A percentile compares a stretch with the other conserved stretches of the same genome.
Conservation (phyloP, 1,139 yeast species). For the Kluyveromyces sp. region DNA sequence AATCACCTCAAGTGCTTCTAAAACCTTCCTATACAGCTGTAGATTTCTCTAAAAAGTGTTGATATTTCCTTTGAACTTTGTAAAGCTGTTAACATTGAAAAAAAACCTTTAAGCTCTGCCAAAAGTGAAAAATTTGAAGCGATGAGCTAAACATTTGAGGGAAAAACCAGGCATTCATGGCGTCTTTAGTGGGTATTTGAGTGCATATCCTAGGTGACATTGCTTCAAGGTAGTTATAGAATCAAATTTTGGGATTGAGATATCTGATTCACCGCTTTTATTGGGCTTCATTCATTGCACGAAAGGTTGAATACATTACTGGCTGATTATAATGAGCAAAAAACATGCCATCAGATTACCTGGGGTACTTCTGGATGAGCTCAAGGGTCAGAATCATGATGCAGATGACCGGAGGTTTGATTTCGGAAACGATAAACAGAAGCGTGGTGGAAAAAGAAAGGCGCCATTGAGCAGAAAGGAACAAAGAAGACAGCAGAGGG, state of each 20-base stretch:
- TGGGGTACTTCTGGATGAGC: slow-evolving; percentile 57
- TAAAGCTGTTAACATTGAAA: too few relatives aligned
- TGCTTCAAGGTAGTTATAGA: too few relatives aligned
- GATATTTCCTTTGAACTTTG: not conserved
- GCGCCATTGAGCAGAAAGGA: slow-evolving; percentile 27
- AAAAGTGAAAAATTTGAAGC: slow-evolving; percentile 1
- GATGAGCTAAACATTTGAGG: slow-evolving; percentile 1
- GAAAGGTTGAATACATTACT: too few relatives aligned
- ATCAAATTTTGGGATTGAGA: too few relatives aligned
- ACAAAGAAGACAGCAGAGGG: slow-evolving; percentile 28
- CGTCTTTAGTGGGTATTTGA: too few relatives aligned
- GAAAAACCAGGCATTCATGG: too few relatives aligned
- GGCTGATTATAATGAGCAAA: slow-evolving; percentile 13
- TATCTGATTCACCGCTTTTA: too few relatives aligned
- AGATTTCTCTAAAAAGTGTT: not conserved
- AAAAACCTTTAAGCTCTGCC: not conserved
- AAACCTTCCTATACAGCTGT: not conserved
- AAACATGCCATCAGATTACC: slow-evolving; percentile 60
- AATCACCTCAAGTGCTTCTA: not conserved
- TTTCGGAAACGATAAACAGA: not conserved
- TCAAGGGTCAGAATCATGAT: slow-evolving; percentile 41
- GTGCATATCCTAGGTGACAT: too few relatives aligned
- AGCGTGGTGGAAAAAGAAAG: slow-evolving; percentile 16
- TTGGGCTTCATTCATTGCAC: too few relatives aligned
- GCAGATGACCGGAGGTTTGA: slow-evolving; percentile 8